Conservation (phyloP, 2,329 filamentous ascomycete species). For the Exophiala dermatitidis region DNA sequence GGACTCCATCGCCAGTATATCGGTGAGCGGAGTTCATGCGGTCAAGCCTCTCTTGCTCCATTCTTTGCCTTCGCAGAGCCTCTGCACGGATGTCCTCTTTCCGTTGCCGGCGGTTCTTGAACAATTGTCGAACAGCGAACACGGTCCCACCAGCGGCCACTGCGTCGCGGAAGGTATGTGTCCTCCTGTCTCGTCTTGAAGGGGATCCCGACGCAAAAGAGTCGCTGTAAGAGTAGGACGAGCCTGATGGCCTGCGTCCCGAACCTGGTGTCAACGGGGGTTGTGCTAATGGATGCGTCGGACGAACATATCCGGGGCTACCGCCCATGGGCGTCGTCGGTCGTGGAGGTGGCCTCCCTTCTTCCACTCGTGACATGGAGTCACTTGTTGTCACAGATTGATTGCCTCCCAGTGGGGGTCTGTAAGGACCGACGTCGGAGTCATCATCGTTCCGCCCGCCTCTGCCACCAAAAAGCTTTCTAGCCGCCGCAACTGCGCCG, state of each 20-base stretch:
- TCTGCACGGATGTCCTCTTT: slow-evolving; percentile 55
- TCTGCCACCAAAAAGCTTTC: slow-evolving; percentile 51
- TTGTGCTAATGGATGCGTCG: slow-evolving; percentile 29
- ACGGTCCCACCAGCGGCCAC: slow-evolving; percentile 63
- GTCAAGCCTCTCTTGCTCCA: slow-evolving; percentile 47
- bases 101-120: slow-evolving; percentile 52
- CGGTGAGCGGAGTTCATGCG: slow-evolving; percentile 52
- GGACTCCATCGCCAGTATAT: slow-evolving; percentile 62
- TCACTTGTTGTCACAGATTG: slow-evolving; percentile 40
- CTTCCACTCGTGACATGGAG: slow-evolving; percentile 44
- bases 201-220: slow-evolving; percentile 35
- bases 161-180: slow-evolving; percentile 51
- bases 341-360: slow-evolving; percentile 47
- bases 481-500: slow-evolving; percentile 57
- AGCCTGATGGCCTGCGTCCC: slow-evolving; percentile 17
- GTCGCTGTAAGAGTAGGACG: slow-evolving; percentile 35
- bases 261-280: slow-evolving; percentile 29
- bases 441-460: slow-evolving; percentile 45
- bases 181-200: slow-evolving; percentile 34
- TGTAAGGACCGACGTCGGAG: slow-evolving; percentile 47
- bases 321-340: slow-evolving; percentile 34
- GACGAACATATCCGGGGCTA: slow-evolving; percentile 29
- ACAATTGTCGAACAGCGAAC: slow-evolving; percentile 49
- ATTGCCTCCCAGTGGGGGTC: slow-evolving; percentile 44
- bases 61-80: slow-evolving; percentile 44